Evolutionary conservation across 495 filamentous ascomycete species (phyloP).

Genomic region (Aspergillus kassunensis): DNA sequence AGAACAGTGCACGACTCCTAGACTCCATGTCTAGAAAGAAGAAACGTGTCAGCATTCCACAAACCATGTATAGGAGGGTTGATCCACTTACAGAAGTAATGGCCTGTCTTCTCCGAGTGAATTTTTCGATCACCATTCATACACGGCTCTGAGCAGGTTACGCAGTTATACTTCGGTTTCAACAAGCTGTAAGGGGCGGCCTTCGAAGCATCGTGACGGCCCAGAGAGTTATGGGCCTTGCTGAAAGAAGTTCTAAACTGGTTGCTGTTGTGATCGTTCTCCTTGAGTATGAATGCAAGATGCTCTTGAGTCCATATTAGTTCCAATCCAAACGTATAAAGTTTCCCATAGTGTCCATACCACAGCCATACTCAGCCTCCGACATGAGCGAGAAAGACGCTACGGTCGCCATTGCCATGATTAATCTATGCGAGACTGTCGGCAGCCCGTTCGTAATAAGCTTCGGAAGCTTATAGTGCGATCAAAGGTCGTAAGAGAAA

Average conservation of each 20-base stretch:
- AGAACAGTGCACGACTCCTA: constrained; percentile 69
- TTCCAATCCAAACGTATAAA: neutral
- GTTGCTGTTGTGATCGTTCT: constrained; percentile 28
- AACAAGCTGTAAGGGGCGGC: constrained; percentile 22
- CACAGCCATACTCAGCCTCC: constrained; percentile 45
- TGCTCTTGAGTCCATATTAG: constrained; percentile 34
- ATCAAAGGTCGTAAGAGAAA: neutral
- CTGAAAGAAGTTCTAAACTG: constrained; percentile 39
- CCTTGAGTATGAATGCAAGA: constrained; percentile 31
- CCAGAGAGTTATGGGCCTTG: constrained; percentile 31
- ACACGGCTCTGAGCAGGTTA: constrained; percentile 37
- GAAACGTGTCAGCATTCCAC: constrained; percentile 10
- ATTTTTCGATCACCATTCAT: constrained; percentile 30
- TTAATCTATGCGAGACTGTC: neutral
- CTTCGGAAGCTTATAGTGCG: neutral
- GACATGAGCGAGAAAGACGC: constrained; percentile 34
- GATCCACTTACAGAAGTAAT: constrained; percentile 38
- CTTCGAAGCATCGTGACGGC: constrained; percentile 23
- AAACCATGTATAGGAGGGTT: neutral
- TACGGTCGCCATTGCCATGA: constrained; percentile 30
- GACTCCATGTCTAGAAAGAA: constrained; percentile 77
- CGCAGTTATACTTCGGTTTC: constrained; percentile 42
- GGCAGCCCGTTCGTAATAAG: neutral
- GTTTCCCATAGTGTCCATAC: constrained; percentile 26
- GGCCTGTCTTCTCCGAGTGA: constrained; percentile 41